Percentiles rank a stretch among this genome's conserved stretches.
Conservation (phyloP, 2,329 filamentous ascomycete genomes). For the Davidsoniella virescens region DNA sequence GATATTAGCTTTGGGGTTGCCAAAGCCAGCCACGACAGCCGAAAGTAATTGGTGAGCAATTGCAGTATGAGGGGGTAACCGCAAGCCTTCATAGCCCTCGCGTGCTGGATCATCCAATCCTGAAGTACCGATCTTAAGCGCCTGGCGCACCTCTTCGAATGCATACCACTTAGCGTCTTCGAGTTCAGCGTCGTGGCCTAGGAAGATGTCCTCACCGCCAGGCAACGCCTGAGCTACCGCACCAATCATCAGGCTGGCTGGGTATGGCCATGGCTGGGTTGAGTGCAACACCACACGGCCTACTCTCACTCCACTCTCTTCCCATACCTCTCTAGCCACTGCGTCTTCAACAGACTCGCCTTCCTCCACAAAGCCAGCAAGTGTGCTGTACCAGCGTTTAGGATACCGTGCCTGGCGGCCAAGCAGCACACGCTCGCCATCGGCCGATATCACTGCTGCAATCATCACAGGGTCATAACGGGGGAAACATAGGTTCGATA, state of each 20-base stretch:
- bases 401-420: slow-evolving; percentile 78
- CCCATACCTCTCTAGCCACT: slow-evolving; percentile 70
- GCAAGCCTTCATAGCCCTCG: slow-evolving; percentile 52
- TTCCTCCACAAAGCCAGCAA: slow-evolving; percentile 75
- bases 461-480: slow-evolving; percentile 91
- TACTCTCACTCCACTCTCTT: slow-evolving; percentile 63
- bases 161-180: slow-evolving; percentile 81
- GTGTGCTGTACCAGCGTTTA: slow-evolving; percentile 68
- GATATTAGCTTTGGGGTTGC: slow-evolving; percentile 4
- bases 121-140: slow-evolving; percentile 44
- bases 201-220: slow-evolving; percentile 58
- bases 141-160: slow-evolving; percentile 64
- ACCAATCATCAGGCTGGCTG: slow-evolving; percentile 70
- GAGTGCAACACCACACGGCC: slow-evolving; percentile 69
- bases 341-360: slow-evolving; percentile 76
- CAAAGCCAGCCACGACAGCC: slow-evolving; percentile 58
- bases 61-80: slow-evolving; percentile 69
- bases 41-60: slow-evolving; percentile 82
- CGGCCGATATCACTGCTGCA: slow-evolving; percentile 73
- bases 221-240: slow-evolving; percentile 77
- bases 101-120: slow-evolving; percentile 48
- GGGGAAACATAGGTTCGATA: slow-evolving; percentile 86
- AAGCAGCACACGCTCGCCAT: slow-evolving; percentile 62
- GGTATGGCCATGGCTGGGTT: slow-evolving; percentile 78
- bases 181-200: slow-evolving; percentile 81